Conservation (phyloP, 2,329 filamentous ascomycete genomes). For the Aspergillus aculeatinus region DNA sequence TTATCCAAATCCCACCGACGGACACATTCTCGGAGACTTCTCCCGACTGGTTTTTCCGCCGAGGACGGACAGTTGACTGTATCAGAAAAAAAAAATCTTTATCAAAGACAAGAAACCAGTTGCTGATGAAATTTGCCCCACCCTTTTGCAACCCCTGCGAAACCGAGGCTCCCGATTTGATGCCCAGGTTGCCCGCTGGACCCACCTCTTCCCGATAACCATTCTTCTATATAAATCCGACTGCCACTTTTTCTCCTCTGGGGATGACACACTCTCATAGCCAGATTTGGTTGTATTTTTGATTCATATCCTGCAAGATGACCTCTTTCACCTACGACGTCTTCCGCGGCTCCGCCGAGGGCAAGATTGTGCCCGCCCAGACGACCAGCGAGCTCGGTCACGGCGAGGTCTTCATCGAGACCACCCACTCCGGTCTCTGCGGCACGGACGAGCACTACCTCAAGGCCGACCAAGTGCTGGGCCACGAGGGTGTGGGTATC, state of each 20-base stretch:
- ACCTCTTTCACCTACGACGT: conserved; percentile 12
- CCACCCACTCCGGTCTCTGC: conserved; percentile 25
- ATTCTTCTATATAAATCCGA: not conserved
- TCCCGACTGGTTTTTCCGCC: not conserved
- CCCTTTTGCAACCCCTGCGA: too few relatives aligned
- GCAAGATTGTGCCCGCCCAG: conserved; percentile 14
- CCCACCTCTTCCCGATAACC: too few relatives aligned
- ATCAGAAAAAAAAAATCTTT: not conserved
- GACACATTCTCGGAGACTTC: not conserved
- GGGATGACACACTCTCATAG: too few relatives aligned
- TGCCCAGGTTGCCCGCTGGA: too few relatives aligned
- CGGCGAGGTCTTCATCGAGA: conserved; percentile 21
- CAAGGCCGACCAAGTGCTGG: conserved; percentile 36
- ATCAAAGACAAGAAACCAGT: not conserved
- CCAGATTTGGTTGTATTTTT: too few relatives aligned
- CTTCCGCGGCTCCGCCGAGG: conserved; percentile 20
- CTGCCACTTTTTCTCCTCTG: not conserved
- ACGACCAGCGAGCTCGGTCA: conserved; percentile 10
- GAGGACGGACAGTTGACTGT: not conserved
- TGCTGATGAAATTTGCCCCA: not conserved
- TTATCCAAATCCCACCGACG: not conserved
- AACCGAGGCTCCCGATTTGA: too few relatives aligned
- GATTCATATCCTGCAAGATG: not conserved
- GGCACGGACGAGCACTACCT: conserved; percentile 25
- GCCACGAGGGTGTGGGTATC: conserved; percentile 56